These are phyloP conservation scores for Novakomyces olei DNA, from an alignment of 805 yeast species.

Conservation along the genomic window DNA sequence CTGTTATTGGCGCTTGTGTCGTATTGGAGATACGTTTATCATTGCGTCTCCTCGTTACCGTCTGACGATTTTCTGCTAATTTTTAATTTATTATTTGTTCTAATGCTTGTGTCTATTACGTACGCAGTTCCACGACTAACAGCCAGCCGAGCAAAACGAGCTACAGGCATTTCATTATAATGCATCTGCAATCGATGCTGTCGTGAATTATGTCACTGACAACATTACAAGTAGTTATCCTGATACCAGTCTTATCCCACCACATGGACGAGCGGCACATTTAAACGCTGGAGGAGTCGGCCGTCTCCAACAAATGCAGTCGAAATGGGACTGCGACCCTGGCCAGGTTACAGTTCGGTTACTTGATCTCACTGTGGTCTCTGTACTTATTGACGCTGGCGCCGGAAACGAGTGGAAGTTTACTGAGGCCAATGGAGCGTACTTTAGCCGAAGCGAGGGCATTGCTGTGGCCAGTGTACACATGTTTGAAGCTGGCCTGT, in stretches of 20 bases:
- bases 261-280: constrained; percentile 51
- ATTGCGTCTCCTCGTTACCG: too few species aligned
- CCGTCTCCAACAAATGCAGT: constrained; percentile 25
- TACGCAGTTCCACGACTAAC: too few species aligned
- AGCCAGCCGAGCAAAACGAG: constrained; percentile 14
- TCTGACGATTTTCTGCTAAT: too few species aligned
- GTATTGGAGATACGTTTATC: too few species aligned
- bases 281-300: constrained; percentile 28
- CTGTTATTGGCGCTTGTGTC: too few species aligned
- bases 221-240: constrained; percentile 21
- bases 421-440: constrained; percentile 13
- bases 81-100: too few species aligned
- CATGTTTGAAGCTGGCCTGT: constrained; percentile 29
- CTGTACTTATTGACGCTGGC: constrained; percentile 46
- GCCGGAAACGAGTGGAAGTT: constrained; percentile 40
- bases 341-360: constrained; percentile 26
- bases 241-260: constrained; percentile 27
- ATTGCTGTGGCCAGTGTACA: constrained; percentile 38
- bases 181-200: constrained; percentile 19
- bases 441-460: constrained; percentile 34
- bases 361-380: constrained; percentile 35
- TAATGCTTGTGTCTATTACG: too few species aligned
- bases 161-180: constrained; percentile 26
- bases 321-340: constrained; percentile 15
- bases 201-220: constrained; percentile 23